Evolutionary conservation across 345 rosid species (phyloP).

Genomic region (Populus deltoides): DNA sequence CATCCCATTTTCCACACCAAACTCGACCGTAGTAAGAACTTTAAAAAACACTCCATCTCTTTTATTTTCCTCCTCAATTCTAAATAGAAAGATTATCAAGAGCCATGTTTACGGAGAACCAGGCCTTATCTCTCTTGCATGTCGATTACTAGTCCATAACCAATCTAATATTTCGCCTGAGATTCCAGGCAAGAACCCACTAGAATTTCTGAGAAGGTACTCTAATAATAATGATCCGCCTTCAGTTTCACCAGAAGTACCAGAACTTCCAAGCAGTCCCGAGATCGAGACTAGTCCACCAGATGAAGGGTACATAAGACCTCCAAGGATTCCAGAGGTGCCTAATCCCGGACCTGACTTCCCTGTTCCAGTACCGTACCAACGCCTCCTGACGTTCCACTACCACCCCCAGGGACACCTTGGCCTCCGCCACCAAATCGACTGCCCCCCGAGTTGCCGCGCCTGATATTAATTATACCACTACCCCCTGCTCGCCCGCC

Average conservation of each 20-base stretch:
- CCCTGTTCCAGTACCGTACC: constrained; percentile 18
- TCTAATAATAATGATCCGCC: not conserved
- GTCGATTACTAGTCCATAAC: not conserved
- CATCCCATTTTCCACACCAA: not conserved
- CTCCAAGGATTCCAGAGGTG: constrained; percentile 15
- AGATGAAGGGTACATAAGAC: not conserved
- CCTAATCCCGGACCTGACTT: constrained; percentile 12
- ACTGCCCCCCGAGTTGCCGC: constrained; percentile 16
- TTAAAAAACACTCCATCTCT: not conserved
- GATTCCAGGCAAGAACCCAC: constrained; percentile 13
- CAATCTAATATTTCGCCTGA: not conserved
- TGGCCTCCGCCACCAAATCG: constrained; percentile 13
- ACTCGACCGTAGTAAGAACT: not conserved
- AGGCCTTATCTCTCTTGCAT: not conserved
- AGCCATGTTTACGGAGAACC: not conserved
- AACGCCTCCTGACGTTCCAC: constrained; percentile 18
- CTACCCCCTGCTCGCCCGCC: constrained; percentile 6
- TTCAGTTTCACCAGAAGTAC: too few species aligned
- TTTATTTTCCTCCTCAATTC: not conserved
- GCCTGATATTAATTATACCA: constrained; percentile 2
- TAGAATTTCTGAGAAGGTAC: constrained; percentile 15
- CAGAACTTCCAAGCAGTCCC: too few species aligned
- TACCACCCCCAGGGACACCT: constrained; percentile 19
- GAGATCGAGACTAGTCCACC: constrained; percentile 17
- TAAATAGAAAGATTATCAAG: not conserved